Conservation (phyloP, 768 basidiomycete species). For the Leccinum subtestaceum region DNA sequence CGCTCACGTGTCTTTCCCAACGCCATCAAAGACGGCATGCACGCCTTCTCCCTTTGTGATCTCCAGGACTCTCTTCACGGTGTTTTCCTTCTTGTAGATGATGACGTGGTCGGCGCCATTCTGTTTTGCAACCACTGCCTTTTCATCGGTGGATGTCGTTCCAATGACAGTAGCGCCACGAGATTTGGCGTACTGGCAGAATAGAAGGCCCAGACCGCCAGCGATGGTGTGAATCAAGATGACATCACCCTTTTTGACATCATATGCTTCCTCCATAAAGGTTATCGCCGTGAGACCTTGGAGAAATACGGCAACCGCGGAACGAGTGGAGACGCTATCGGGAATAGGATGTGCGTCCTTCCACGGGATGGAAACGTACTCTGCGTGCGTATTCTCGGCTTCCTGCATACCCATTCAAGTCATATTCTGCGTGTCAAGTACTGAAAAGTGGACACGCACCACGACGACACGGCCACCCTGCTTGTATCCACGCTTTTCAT, state of each 20-base stretch:
- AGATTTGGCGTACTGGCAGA: constrained; percentile 65
- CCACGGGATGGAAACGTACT: constrained; percentile 70
- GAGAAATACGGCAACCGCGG: constrained; percentile 64
- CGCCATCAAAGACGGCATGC: constrained; percentile 88
- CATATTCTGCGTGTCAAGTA: not conserved
- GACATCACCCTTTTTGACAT: constrained; percentile 74
- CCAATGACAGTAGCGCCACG: constrained; percentile 90
- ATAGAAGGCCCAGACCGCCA: constrained; percentile 77
- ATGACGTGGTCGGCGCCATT: constrained; percentile 89
- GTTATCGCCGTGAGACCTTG: constrained; percentile 79
- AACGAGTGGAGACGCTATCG: constrained; percentile 49
- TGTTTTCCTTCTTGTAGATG: constrained; percentile 72
- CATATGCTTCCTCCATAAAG: constrained; percentile 82
- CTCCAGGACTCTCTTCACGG: constrained; percentile 68
- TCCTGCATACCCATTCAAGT: constrained; percentile 34
- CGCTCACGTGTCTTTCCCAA: constrained; percentile 92
- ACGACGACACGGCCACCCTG: constrained; percentile 73
- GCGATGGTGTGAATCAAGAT: constrained; percentile 90
- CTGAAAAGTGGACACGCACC: constrained; percentile 41
- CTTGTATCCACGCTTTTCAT: constrained; percentile 59
- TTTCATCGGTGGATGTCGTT: constrained; percentile 82
- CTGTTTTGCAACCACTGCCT: constrained; percentile 73
- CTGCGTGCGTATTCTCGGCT: constrained; percentile 54
- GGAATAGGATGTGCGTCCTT: constrained; percentile 64
- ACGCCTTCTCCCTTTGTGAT: constrained; percentile 80